Base-by-base conservation (phyloP, 371 early-diverging fungal genomes). In the Parasitella parasitica region DNA sequence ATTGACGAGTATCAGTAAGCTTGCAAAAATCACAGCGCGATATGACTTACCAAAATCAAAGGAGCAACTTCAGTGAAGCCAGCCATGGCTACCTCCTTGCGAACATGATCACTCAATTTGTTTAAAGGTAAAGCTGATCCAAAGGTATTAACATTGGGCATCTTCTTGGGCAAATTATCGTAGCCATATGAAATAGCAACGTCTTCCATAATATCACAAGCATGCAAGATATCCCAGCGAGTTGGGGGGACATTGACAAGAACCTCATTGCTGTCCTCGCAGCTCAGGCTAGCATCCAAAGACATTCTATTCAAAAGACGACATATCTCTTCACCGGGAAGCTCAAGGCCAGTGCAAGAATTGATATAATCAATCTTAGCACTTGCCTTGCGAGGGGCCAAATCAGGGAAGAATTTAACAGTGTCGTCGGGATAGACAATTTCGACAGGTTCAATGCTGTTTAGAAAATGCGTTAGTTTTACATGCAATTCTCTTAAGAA, bases 141-240 rank as follows among this genome's bases (percentile, higher is more conserved):
- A 49, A 96, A 84, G 3, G 99, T 97, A 68, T 86, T 89, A 53
- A 89, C 87, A 57, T 82, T 81, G 39, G 96, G 95, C 61, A 91
- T 76, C 36, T 86, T 87, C 61, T 90, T 89, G 13, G 88, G 86
- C 69, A 99, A 88, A 64, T 97, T 97, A 83, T 99, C 98, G 80
- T 91, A 99, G 28, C 99, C 99, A 70, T 95, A 98, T n/a, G 98
- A 94, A 61, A 99, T 94, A n/a, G 98, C 98, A 32, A 98, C 93
- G 78, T 99, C 99, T 83, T 99, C 99, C 88, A 98, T 95, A 54
- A 99, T 85, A 83, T 99, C 99, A 75, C 95, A 95, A 57, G 93
- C 91, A 66, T 99, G 99, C 59, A 99, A 82, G 52, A 99, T 91
- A 77, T 99, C 99, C 71, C 91, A 89, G 55, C 99, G 89, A 38